Conservation (phyloP, 1,284 basidiomycete genomes). For the Microbotryum silenes-acaulis region DNA sequence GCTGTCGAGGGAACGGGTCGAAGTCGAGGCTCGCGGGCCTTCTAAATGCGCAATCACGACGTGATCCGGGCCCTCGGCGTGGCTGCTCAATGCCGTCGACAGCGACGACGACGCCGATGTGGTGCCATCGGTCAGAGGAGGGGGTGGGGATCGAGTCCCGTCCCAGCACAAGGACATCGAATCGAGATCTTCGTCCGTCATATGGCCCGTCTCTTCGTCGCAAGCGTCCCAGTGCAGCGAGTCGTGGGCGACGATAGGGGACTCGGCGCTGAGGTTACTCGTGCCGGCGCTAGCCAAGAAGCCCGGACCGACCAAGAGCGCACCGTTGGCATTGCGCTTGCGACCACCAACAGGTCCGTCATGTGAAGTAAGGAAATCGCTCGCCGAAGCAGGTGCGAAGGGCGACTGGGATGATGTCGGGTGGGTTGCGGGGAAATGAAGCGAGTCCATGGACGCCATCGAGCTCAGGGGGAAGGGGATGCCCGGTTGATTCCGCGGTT, state of each 20-base stretch:
- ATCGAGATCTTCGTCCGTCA: slow-evolving; percentile 29
- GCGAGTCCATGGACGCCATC: slow-evolving; percentile 6
- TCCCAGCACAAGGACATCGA: slow-evolving; percentile 1
- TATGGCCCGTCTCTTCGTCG: slow-evolving; percentile 21
- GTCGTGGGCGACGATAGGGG: slow-evolving; percentile 22
- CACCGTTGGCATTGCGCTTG: slow-evolving; percentile 35
- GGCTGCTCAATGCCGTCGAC: slow-evolving; percentile 16
- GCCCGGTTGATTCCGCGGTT: not conserved
- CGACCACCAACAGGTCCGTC: slow-evolving; percentile 13
- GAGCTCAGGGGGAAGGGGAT: slow-evolving; percentile 5
- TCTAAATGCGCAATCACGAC: not conserved
- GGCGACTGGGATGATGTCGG: not conserved
- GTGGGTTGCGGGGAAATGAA: slow-evolving; percentile 1
- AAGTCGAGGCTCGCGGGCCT: slow-evolving; percentile 10
- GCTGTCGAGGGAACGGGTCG: slow-evolving; percentile 20
- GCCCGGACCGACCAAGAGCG: slow-evolving; percentile 25
- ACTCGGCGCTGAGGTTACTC: slow-evolving; percentile 20
- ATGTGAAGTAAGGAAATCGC: slow-evolving; percentile 3
- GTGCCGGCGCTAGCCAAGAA: slow-evolving; percentile 2
- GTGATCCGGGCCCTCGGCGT: slow-evolving; percentile 4
- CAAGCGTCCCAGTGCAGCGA: slow-evolving; percentile 2
- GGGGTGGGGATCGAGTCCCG: not conserved
- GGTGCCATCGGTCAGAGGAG: slow-evolving; percentile 20
- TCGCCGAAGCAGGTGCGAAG: not conserved
- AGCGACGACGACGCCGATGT: slow-evolving; percentile 22